These are phyloP conservation scores for Citropsis articulata DNA, from an alignment of 345 rosid species.

Conservation along the genomic window DNA sequence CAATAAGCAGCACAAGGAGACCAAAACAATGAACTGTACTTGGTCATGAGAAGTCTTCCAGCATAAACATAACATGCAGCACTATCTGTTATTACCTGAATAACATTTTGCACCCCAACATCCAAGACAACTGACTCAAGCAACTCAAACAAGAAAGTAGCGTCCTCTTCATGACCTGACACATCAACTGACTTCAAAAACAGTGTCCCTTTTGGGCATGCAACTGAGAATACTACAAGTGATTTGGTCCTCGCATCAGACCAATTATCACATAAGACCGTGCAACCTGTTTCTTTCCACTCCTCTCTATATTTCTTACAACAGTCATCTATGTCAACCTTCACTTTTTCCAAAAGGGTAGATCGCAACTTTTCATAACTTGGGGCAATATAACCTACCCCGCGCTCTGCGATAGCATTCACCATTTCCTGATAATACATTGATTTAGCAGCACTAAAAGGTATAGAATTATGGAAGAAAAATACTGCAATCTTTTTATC, in stretches of 20 bases:
- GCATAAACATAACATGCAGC: constrained; percentile 35
- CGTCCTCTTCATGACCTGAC: constrained; percentile 41
- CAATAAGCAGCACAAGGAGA: constrained; percentile 51
- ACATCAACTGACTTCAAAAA: constrained; percentile 46
- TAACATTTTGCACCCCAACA: constrained; percentile 43
- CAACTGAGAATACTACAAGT: constrained; percentile 36
- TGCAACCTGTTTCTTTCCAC: constrained; percentile 56
- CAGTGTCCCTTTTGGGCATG: constrained; percentile 45
- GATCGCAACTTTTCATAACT: constrained; percentile 30
- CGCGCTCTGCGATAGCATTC: constrained; percentile 39
- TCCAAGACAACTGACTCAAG: constrained; percentile 48
- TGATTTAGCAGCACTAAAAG: constrained; percentile 44
- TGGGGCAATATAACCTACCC: constrained; percentile 44
- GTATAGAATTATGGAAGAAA: constrained; percentile 43
- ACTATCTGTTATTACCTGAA: constrained; percentile 50
- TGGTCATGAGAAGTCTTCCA: constrained; percentile 46
- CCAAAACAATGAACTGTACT: constrained; percentile 43
- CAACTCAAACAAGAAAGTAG: constrained; percentile 35
- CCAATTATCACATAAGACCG: constrained; percentile 48
- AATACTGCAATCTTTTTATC: constrained; percentile 42
- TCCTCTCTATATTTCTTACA: constrained; percentile 32
- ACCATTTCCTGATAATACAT: constrained; percentile 46
- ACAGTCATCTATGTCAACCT: constrained; percentile 31
- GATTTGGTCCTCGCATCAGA: constrained; percentile 27
- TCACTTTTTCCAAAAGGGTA: constrained; percentile 37